phyloP scores from a whole-genome alignment of 2,329 filamentous ascomycete genomes.

The Cephalotrichum gorgonifer region DNA sequence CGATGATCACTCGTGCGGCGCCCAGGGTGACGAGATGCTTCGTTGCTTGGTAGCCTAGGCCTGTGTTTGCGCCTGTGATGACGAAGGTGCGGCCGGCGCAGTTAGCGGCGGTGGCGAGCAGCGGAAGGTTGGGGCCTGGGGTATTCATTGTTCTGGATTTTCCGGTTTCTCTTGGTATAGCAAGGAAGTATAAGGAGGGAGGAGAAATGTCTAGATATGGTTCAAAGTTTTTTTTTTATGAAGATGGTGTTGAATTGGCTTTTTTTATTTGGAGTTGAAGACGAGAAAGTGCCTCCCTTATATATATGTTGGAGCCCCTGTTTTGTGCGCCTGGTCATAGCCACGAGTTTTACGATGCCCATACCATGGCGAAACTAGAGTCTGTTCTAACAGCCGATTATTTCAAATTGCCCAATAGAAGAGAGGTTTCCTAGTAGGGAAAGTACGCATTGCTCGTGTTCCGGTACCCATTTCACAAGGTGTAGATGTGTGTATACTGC shows the following conservation, averaged over 20 bases:
- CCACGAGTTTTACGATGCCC: too few relatives aligned
- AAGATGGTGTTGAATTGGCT: too few relatives aligned
- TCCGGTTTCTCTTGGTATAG: too few relatives aligned
- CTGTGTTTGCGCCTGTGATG: conserved; percentile 31
- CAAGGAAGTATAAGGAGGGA: too few relatives aligned
- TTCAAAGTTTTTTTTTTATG: too few relatives aligned
- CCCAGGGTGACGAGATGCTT: conserved; percentile 27
- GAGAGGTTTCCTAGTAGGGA: not conserved
- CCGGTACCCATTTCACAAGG: not conserved
- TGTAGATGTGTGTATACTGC: too few relatives aligned
- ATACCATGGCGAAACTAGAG: not conserved
- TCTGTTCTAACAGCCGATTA: not conserved
- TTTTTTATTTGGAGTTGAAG: too few relatives aligned
- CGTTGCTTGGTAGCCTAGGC: conserved; percentile 30
- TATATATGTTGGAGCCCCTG: not conserved
- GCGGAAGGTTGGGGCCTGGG: too few relatives aligned
- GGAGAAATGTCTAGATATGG: too few relatives aligned
- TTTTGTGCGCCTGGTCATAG: not conserved
- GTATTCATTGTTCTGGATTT: too few relatives aligned
- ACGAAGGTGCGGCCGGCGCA: conserved; percentile 24
- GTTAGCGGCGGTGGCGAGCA: conserved; percentile 9
- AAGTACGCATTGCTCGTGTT: not conserved
- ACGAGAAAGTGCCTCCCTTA: not conserved
- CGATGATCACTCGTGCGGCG: conserved; percentile 30
- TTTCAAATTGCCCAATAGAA: not conserved